phyloP scores from a whole-genome alignment of 805 yeast genomes.

The Metschnikowia gelsemii region DNA sequence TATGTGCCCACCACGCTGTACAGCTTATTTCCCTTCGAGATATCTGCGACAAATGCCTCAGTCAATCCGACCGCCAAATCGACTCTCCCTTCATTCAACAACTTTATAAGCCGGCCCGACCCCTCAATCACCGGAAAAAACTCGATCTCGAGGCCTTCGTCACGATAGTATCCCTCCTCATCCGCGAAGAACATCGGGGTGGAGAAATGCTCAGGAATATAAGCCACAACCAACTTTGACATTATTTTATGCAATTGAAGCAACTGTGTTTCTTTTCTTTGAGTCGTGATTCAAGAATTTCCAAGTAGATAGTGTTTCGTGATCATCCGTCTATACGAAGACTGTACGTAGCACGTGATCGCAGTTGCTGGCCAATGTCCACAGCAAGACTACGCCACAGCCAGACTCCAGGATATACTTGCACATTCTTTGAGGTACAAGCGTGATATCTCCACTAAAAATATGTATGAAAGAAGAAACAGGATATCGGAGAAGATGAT shows the following conservation, averaged over 20 bases:
- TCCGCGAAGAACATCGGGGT: constrained; percentile 80
- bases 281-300: too few species aligned
- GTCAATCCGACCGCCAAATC: constrained; percentile 88
- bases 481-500: too few species aligned
- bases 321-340: too few species aligned
- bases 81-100: constrained; percentile 59
- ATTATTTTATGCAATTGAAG: too few species aligned
- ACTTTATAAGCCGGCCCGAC: constrained; percentile 80
- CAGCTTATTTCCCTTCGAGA: constrained; percentile 63
- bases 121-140: constrained; percentile 78
- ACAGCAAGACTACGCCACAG: too few species aligned
- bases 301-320: too few species aligned
- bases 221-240: constrained; percentile 56
- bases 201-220: constrained; percentile 88
- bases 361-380: too few species aligned
- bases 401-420: too few species aligned
- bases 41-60: constrained; percentile 84
- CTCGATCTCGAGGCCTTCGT: constrained; percentile 53
- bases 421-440: too few species aligned
- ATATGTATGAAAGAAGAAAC: too few species aligned
- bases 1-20: constrained; percentile 78
- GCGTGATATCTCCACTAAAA: too few species aligned
- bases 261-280: neutral
- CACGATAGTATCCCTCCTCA: constrained; percentile 53
- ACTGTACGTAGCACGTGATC: too few species aligned